Base-by-base conservation (phyloP, 192 early-diverging fungal species). In the Funneliformis geosporum region DNA sequence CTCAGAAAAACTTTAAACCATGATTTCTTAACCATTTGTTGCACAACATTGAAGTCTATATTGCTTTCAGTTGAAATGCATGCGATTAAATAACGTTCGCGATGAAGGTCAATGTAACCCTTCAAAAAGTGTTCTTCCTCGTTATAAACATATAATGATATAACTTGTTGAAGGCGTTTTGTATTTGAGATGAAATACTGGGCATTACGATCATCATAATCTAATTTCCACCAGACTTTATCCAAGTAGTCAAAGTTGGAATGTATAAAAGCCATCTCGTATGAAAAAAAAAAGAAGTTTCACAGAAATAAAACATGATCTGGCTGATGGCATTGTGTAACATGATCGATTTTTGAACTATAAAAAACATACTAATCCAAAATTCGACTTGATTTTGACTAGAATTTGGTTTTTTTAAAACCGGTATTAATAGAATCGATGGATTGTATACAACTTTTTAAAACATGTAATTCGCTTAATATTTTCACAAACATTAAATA, bases 91-190 rank as follows among this genome's bases (percentile, higher is more conserved):
- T 73, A 73, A 73, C 9, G 74, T 43, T 76, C 60, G 0, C n/a
- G 74, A 62, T 76, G 74, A 76, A 76, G 40, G n/a, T 76, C 60
- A 8, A 76, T 76, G 40, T 25, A 76, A 40, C 74, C 39, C 21
- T 75, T 75, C 74, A 21, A 76, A 42, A 76, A 25, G 74, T 62
- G 39, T 59, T 25, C 16, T n/a, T 62, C 23, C 16, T 27, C 60
- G 18, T 74, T 47, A 27, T 16, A 18, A 75, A 62, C 33, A 1
- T 38, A 50, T 62, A 43, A 64, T 76, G 11, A 76, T 60, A 64
- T 76, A n/a, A 38, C 74, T 28, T 76, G 39, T 76, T 76, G 74
- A 39, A 39, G 23, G 46, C 46, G 46, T 10, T 47, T 47, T 9
- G 14, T 59, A 44, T 23, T 44, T 76, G 11, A 43, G 39, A 76